Evolutionary conservation across 108 stramenopile species (phyloP), one percentile per base, ranked within the genome.

Genomic region (Nitzschia palea): DNA sequence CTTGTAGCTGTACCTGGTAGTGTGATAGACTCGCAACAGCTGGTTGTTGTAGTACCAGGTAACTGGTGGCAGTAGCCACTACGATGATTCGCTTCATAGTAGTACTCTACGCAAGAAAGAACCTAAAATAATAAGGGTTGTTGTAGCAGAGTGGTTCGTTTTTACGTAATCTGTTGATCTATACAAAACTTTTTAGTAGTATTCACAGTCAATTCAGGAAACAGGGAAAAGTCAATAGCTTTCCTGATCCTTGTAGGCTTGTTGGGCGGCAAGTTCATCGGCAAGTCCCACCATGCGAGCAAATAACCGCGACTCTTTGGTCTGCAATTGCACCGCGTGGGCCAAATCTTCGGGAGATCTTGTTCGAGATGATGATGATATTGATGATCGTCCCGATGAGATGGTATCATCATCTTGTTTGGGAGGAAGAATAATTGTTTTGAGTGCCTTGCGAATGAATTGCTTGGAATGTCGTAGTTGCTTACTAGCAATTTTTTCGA

Each of bases 181-280:
- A n/a, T n/a, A n/a, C n/a, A n/a, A n/a, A n/a, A n/a, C n/a, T n/a
- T n/a, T n/a, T n/a, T n/a, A n/a, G n/a, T n/a, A n/a, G n/a, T n/a
- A n/a, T n/a, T n/a, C n/a, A n/a, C n/a, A n/a, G n/a, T n/a, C n/a
- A n/a, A n/a, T n/a, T n/a, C n/a, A n/a, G n/a, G n/a, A n/a, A n/a
- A n/a, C n/a, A n/a, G n/a, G n/a, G n/a, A n/a, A n/a, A n/a, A n/a
- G n/a, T n/a, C n/a, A n/a, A n/a, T n/a, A n/a, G n/a, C n/a, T n/a
- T n/a, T n/a, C 18, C 9, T 18, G 15, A 4, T 4, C 47, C 10
- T 12, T 40, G 18, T 48, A 48, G 15, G n/a, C 47, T 48, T 18
- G 47, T 48, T 48, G 47, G n/a, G 47, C 47, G 15, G 47, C 47
- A 12, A 48, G 47, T 48, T 48, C 47, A 48, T 48, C 47, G 47